These are phyloP conservation scores for Didymella pinodella DNA, from an alignment of 2,329 filamentous ascomycete species.

Conservation along the genomic window DNA sequence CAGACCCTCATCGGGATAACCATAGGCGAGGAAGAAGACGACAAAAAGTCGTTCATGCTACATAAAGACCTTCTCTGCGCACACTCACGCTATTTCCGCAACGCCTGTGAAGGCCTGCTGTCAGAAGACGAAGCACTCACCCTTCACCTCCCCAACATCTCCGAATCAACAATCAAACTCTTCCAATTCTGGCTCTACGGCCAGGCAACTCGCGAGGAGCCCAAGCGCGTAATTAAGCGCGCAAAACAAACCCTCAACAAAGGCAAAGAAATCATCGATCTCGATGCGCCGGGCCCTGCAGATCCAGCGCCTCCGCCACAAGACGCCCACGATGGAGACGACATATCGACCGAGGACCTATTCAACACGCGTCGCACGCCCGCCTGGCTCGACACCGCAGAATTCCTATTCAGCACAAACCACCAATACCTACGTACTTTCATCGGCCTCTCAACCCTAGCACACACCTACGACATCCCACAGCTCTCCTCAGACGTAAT, in stretches of 20 bases:
- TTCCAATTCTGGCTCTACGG: conserved; percentile 31
- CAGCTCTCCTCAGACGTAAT: conserved; percentile 23
- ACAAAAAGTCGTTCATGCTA: conserved; percentile 23
- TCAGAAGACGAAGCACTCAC: conserved; percentile 19
- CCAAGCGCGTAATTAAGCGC: conserved; percentile 20
- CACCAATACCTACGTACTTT: conserved; percentile 22
- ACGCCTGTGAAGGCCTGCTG: conserved; percentile 23
- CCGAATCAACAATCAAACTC: conserved; percentile 23
- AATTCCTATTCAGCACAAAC: conserved; percentile 23
- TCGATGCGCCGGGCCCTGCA: conserved; percentile 3
- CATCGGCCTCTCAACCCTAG: conserved; percentile 26
- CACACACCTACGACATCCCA: conserved; percentile 23
- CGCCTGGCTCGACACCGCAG: conserved; percentile 15
- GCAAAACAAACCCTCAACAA: conserved; percentile 9
- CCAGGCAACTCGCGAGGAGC: conserved; percentile 22
- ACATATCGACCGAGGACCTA: conserved; percentile 9
- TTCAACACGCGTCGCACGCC: conserved; percentile 19
- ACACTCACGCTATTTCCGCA: conserved; percentile 28
- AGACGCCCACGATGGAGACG: conserved; percentile 8
- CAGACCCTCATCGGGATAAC: conserved; percentile 23
- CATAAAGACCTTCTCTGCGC: conserved; percentile 27
- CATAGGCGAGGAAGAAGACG: conserved; percentile 20
- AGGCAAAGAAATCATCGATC: conserved; percentile 11
- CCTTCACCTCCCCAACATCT: conserved; percentile 22
- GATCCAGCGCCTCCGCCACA: neutral